Base-by-base conservation (phyloP, 2,329 filamentous ascomycete genomes). In the Bipolaris zeicola region DNA sequence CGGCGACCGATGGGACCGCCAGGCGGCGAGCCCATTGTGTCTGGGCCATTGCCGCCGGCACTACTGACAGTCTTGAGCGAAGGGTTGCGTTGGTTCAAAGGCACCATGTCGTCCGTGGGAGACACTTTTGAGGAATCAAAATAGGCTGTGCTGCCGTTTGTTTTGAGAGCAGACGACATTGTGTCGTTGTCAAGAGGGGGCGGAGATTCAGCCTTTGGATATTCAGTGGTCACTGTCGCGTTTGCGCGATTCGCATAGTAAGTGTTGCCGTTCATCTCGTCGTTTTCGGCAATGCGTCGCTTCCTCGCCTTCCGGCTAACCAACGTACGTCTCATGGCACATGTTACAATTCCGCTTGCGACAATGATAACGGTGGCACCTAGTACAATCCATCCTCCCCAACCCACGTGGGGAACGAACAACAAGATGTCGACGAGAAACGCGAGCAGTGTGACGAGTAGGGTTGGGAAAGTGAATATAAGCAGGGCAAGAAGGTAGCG, bases 251-350 rank as follows among this genome's bases (percentile, higher is more conserved):
- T 78, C 65, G 79, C 75, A 77, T 96, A 97, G 74, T 89, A 97
- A 71, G 93, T 95, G 69, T 95, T 88, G 26, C 94, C 94, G 73
- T 91, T 98, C 93, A 98, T 98, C 74, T 98, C 93, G 6, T 93
- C 91, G 73, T 98, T 96, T 76, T 96, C 90, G 2, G 88, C 92
- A 72, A 98, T 96, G 43, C 92, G 87, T 80, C 89, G 91, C 82
- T 95, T 93, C 60, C 93, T 86, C n/a, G 93, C 91, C 79, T 97
- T 97, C 67, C 94, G 87, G 76, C 91, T 91, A 59, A 97, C 91
- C 55, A 98, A 81, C 2, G 93, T 96, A 58, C 94, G 87, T 62
- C 95, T 89, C 92, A 98, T 98, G 20, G 92, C 92, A 74, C 93
- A 99, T 7, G 92, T 93, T 34, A 97, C 87, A 55, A 99, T 84